phyloP scores from a whole-genome alignment of 805 yeast genomes.

The Schwanniomyces polymorphus region DNA sequence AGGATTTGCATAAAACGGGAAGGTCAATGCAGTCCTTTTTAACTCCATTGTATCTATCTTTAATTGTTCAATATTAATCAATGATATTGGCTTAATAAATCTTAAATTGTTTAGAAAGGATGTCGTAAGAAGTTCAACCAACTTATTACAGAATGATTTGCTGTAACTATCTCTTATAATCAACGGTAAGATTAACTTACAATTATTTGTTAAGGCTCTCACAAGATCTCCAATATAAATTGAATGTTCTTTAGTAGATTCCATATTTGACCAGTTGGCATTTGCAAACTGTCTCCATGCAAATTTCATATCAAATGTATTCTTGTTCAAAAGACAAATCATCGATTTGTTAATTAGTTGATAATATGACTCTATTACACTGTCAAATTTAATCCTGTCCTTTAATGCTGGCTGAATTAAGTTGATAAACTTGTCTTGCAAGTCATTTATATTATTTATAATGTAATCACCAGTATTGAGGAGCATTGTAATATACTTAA shows the following conservation, averaged over 20 bases:
- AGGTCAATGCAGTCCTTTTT: conserved; percentile 50
- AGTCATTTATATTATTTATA: conserved; percentile 71
- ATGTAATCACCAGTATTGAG: conserved; percentile 91
- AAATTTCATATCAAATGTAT: conserved; percentile 59
- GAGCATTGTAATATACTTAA: conserved; percentile 66
- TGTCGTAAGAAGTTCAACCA: conserved; percentile 62
- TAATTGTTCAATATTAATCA: conserved; percentile 77
- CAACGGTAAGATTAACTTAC: conserved; percentile 49
- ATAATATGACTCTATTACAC: conserved; percentile 55
- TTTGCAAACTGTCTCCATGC: conserved; percentile 86
- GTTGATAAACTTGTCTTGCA: conserved; percentile 59
- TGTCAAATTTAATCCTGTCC: conserved; percentile 51
- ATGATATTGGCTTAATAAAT: conserved; percentile 65
- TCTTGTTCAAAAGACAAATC: conserved; percentile 53
- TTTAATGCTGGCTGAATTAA: conserved; percentile 35
- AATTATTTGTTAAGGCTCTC: conserved; percentile 44
- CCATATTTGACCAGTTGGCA: conserved; percentile 64
- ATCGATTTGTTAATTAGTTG: conserved; percentile 60
- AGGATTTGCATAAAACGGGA: conserved; percentile 44
- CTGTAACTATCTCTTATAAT: conserved; percentile 70
- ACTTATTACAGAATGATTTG: conserved; percentile 72
- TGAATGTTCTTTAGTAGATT: conserved; percentile 70
- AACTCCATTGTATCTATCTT: conserved; percentile 68
- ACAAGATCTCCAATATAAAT: conserved; percentile 64
- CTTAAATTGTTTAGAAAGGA: conserved; percentile 59